Base-by-base conservation (phyloP, 2,329 filamentous ascomycete species). In the Talaromyces verruculosus region DNA sequence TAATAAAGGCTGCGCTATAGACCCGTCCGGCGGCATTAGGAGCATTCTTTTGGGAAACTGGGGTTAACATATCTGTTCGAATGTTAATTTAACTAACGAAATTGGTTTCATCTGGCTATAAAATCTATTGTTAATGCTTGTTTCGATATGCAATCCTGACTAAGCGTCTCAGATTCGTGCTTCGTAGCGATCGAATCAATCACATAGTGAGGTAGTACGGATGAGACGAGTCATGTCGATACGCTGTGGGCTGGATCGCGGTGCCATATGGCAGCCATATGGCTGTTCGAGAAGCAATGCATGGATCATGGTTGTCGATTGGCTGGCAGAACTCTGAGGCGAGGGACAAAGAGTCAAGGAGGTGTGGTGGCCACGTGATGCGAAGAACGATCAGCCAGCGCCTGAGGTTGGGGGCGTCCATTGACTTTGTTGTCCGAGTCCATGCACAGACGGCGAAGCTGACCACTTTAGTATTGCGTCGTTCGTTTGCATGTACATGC, bases 201-300 rank as follows among this genome's bases (percentile, higher is more conserved):
- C 45, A 28, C 2, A 51, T 51, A 25, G 25, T 25, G 3, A 25
- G 25, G 41, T 19, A 19, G 41, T 19, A 43, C 41, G 45, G 25
- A 30, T 8, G 15, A 51, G 47, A 30, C 47, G 28, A 30, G 49
- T n/a, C 49, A 53, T 10, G 28, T 53, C 49, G 25, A 53, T 30
- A 53, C 49, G 28, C 28, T 25, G 43, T 11, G n/a, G n/a, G n/a
- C 43, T 28, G 25, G n/a, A 51, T n/a, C 22, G 47, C 25, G 1
- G 25, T 7, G 30, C 30, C 33, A 57, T 57, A 57, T 55, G 51
- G 51, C 51, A 55, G 51, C 30, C 51, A 57, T 37, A 57, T 57
- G 51, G 15, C n/a, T 33, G 28, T 53, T n/a, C 28, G 49, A 30
- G 25, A 51, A 30, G 28, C 43, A 47, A 47, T 41, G 43, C 43